These are phyloP conservation scores for Teunomyces pallodes DNA, from an alignment of 805 yeast species.

Conservation along the genomic window DNA sequence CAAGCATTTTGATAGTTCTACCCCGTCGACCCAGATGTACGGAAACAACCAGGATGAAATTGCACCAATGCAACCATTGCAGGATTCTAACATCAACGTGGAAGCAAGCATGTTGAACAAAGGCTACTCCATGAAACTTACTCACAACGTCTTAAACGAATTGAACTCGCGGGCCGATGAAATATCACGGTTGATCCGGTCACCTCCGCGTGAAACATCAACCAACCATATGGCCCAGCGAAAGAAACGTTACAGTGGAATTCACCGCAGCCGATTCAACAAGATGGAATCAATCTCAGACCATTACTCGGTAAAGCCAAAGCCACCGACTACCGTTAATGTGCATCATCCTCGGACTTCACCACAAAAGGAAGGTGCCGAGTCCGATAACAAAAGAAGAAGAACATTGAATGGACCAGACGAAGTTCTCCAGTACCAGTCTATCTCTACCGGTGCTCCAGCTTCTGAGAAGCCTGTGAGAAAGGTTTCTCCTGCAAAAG, in stretches of 20 bases:
- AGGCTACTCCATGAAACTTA: conserved; percentile 48
- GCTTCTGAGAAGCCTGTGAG: neutral
- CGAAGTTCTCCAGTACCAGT: conserved; percentile 18
- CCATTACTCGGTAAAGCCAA: conserved; percentile 20
- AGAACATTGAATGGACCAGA: conserved; percentile 43
- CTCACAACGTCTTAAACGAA: conserved; percentile 45
- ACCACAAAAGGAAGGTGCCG: conserved; percentile 2
- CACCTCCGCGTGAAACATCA: conserved; percentile 8
- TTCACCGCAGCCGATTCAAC: conserved; percentile 33
- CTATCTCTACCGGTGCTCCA: neutral
- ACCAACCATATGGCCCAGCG: neutral
- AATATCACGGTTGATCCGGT: conserved; percentile 24
- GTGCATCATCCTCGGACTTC: neutral
- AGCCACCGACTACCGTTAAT: neutral
- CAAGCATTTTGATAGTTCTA: neutral
- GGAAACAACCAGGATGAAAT: conserved; percentile 12
- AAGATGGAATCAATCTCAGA: conserved; percentile 25
- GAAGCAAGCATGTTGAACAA: conserved; percentile 29
- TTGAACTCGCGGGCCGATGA: conserved; percentile 41
- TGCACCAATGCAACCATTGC: conserved; percentile 2
- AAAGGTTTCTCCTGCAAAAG: neutral
- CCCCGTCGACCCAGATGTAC: conserved; percentile 5
- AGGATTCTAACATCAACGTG: neutral
- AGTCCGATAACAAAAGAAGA: conserved; percentile 26
- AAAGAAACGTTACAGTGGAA: conserved; percentile 28